Conservation (phyloP, 768 basidiomycete species). For the Lactifluus echinatus region DNA sequence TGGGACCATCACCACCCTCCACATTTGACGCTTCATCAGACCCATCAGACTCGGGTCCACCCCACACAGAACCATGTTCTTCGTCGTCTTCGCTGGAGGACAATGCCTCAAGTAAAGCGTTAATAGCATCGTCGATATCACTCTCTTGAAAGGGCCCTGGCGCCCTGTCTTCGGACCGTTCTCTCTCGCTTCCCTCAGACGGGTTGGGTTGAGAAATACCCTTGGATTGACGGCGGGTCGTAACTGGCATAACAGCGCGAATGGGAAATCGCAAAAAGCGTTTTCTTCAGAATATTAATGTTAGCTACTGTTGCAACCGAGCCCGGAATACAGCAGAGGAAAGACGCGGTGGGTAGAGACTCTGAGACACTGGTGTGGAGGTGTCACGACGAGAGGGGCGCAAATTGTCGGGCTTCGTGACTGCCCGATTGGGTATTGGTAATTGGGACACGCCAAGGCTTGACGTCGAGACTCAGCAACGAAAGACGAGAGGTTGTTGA, state of each 20-base stretch:
- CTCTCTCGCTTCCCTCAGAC: background rate
- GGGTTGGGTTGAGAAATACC: background rate
- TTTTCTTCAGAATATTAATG: background rate
- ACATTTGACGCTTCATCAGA: background rate
- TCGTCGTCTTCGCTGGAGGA: background rate
- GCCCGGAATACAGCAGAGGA: background rate
- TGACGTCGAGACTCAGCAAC: background rate
- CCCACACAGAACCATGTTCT: background rate
- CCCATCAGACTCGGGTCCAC: background rate
- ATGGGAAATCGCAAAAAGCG: background rate
- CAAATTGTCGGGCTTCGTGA: background rate
- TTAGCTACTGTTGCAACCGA: background rate
- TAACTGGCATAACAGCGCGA: conserved; percentile 2
- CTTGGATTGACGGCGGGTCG: conserved; percentile 8
- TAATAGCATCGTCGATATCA: conserved; percentile 5
- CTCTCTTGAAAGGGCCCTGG: background rate
- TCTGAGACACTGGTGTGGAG: background rate
- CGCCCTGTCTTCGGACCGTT: background rate
- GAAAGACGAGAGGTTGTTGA: background rate
- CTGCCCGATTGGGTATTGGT: background rate
- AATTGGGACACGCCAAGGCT: background rate
- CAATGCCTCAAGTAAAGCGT: background rate
- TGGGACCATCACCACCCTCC: background rate
- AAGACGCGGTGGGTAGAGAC: background rate
- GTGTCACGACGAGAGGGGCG: background rate